phyloP scores from a whole-genome alignment of 2,329 filamentous ascomycete species.

The Penicillium sp. region DNA sequence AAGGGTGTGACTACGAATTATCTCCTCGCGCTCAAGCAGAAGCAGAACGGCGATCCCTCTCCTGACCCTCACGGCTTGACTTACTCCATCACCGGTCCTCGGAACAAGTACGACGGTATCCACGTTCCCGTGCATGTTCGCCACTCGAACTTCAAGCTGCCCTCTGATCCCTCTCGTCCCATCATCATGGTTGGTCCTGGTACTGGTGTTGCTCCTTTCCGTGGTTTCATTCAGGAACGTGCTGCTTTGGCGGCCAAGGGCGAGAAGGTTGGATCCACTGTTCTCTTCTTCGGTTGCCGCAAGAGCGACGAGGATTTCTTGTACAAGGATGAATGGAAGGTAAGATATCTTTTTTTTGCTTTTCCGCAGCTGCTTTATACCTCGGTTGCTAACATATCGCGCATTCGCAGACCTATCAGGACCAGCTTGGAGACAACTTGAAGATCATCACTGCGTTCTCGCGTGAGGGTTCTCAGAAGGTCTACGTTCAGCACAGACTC shows the following conservation, averaged over 20 bases:
- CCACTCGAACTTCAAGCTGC: slow-evolving; percentile 98
- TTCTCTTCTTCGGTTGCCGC: slow-evolving; percentile 93
- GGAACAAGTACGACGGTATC: slow-evolving; percentile 94
- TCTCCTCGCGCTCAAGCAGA: slow-evolving; percentile 85
- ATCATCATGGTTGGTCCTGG: slow-evolving; percentile 94
- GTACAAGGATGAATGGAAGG: slow-evolving; percentile 85
- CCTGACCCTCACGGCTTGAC: slow-evolving; percentile 75
- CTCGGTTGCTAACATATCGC: no score
- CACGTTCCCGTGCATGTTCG: slow-evolving; percentile 92
- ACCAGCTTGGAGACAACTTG: slow-evolving; percentile 76
- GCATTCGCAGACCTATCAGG: slow-evolving; percentile 78
- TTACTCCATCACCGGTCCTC: slow-evolving; percentile 77
- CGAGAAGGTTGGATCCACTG: slow-evolving; percentile 70
- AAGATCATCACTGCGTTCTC: slow-evolving; percentile 91
- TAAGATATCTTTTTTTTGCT: no score
- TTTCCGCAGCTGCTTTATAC: no score
- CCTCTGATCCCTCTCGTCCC: slow-evolving; percentile 85
- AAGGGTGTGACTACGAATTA: slow-evolving; percentile 97
- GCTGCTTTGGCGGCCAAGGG: slow-evolving; percentile 73
- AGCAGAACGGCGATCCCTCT: slow-evolving; percentile 77
- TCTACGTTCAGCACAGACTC: slow-evolving; percentile 91
- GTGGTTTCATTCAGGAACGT: slow-evolving; percentile 88
- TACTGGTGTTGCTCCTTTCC: slow-evolving; percentile 95
- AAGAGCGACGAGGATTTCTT: slow-evolving; percentile 82
- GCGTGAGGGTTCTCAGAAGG: slow-evolving; percentile 72